Evolutionary conservation across 1,284 basidiomycete species (phyloP), one percentile per base, ranked within the genome.

Genomic region (Ustilago trichophora): DNA sequence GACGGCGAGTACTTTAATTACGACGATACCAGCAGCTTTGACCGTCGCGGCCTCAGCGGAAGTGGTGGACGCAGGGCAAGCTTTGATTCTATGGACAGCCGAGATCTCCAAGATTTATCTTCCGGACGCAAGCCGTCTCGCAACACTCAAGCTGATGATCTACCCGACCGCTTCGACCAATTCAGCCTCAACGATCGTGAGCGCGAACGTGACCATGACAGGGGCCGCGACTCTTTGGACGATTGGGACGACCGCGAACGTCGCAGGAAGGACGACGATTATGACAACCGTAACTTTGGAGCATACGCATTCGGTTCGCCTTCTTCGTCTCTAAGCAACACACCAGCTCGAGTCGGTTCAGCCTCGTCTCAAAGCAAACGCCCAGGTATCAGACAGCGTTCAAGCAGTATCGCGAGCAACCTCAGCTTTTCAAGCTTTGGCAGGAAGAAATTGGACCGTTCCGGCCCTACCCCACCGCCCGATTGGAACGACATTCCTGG

Each of bases 231-330:
- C 18, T 31, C 18, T 27, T 13, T 41, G 7, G 55, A 63, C 24
- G 29, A 46, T 9, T 36, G 41, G 36, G 57, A 56, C 22, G 47
- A 48, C 15, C 44, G 45, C 4, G 59, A 54, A n/a, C 59, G 60
- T 15, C 49, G 47, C 33, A 32, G 33, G 10, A 33, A 38, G n/a
- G n/a, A n/a, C 1, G 41, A 49, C 15, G 69, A 71, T n/a, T 31
- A 40, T n/a, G 63, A 67, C 16, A 43, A 12, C 10, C 51, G 59
- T 32, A 49, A 40, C 38, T 31, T 43, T n/a, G 55, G 48, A 9
- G 13, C 47, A 3, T 72, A 72, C 27, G 69, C 64, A 5, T 72
- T 72, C 16, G 67, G 67, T 34, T 51, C 62, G 10, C 50, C 67
- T 6, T 47, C 49, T 1, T 50, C 69, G 2, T 48, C 58, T 6